Evolutionary conservation across 306 rosid genomes (phyloP).

Genomic region (Cyclanthera cordifolia): DNA sequence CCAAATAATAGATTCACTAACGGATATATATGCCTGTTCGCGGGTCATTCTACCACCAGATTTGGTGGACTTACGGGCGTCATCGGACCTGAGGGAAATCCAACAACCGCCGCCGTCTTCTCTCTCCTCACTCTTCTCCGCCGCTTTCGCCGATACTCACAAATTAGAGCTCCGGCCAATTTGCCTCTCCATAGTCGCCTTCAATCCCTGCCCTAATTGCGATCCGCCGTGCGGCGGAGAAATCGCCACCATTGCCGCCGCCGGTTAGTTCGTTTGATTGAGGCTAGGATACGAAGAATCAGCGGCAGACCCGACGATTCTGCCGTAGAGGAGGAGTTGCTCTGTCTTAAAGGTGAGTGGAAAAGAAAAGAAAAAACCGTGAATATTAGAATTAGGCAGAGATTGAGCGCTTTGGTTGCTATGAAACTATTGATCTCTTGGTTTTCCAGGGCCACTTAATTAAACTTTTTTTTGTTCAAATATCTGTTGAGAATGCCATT

Average conservation of each 20-base stretch:
- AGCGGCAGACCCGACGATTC: not conserved
- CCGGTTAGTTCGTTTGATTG: not conserved
- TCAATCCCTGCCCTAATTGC: conserved; percentile 22
- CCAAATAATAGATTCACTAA: no score
- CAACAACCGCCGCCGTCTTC: conserved; percentile 26
- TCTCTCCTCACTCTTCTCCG: conserved; percentile 22
- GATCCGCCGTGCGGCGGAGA: conserved; percentile 31
- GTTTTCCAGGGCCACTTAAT: not conserved
- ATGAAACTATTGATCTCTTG: not conserved
- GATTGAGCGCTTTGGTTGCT: conserved; percentile 2
- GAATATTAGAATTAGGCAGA: not conserved
- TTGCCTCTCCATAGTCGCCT: conserved; percentile 11
- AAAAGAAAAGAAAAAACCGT: no score
- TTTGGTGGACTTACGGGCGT: conserved; percentile 58
- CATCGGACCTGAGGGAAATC: conserved; percentile 81
- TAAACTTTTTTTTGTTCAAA: not conserved
- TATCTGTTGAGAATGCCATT: not conserved
- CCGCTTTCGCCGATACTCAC: conserved; percentile 45
- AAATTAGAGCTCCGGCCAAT: conserved; percentile 28
- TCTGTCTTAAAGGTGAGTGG: not conserved
- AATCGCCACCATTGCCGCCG: conserved; percentile 41
- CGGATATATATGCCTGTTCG: conserved; percentile 63
- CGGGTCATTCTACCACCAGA: conserved; percentile 65
- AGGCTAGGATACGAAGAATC: no score
- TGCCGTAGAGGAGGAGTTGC: not conserved